Conservation (phyloP, 2,329 filamentous ascomycete genomes). For the Xylaria sp. region DNA sequence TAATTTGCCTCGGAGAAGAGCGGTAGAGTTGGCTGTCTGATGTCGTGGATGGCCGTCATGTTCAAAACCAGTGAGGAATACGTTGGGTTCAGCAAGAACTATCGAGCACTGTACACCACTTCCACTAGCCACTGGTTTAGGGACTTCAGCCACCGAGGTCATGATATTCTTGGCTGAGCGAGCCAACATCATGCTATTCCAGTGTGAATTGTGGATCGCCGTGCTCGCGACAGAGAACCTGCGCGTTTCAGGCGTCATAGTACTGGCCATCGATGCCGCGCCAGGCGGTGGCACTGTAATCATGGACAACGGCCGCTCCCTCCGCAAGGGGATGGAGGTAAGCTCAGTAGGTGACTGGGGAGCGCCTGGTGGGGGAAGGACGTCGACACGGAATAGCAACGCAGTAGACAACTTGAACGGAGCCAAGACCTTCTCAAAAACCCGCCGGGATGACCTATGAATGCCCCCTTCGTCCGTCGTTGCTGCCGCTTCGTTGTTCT, state of each 20-base stretch:
- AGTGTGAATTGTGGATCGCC: slow-evolving; percentile 43
- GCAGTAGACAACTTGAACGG: slow-evolving; percentile 40
- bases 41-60: slow-evolving; percentile 63
- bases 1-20: slow-evolving; percentile 83
- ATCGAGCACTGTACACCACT: slow-evolving; percentile 78
- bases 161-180: slow-evolving; percentile 57
- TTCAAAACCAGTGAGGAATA: slow-evolving; percentile 81
- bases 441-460: slow-evolving; percentile 41
- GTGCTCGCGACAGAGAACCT: slow-evolving; percentile 35
- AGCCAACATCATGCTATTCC: slow-evolving; percentile 58
- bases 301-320: slow-evolving; percentile 35
- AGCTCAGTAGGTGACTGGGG: slow-evolving; percentile 28
- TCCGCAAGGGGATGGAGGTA: slow-evolving; percentile 19
- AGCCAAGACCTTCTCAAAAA: slow-evolving; percentile 43
- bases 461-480: slow-evolving; percentile 26
- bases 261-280: slow-evolving; percentile 28
- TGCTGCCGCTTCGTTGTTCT: slow-evolving; percentile 27
- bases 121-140: slow-evolving; percentile 79
- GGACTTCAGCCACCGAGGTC: slow-evolving; percentile 60
- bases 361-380: slow-evolving; percentile 11
- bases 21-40: slow-evolving; percentile 68
- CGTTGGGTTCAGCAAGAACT: slow-evolving; percentile 76
- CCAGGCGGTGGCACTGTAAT: slow-evolving; percentile 33
- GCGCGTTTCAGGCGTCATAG: slow-evolving; percentile 41
- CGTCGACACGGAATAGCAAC: slow-evolving; percentile 30